phyloP scores from a whole-genome alignment of 2,329 filamentous ascomycete genomes.

The Beauveria medogensis region DNA sequence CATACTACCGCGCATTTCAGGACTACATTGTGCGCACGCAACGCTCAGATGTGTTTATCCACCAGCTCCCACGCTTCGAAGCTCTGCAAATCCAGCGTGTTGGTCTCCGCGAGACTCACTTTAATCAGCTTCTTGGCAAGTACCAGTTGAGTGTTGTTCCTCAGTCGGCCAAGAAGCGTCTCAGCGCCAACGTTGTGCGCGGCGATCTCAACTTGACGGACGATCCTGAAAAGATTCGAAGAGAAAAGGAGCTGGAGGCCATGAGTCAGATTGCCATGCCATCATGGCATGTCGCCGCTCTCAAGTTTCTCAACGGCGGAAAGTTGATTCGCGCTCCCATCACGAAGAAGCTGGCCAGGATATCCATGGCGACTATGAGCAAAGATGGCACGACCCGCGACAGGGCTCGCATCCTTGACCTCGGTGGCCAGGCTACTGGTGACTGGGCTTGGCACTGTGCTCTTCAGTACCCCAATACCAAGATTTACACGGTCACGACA shows the following conservation, averaged over 20 bases:
- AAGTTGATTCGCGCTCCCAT: constrained; percentile 56
- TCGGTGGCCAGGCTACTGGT: constrained; percentile 75
- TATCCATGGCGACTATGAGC: constrained; percentile 41
- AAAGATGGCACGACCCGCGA: constrained; percentile 37
- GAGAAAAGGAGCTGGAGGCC: constrained; percentile 74
- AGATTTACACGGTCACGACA: constrained; percentile 80
- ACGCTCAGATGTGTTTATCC: constrained; percentile 69
- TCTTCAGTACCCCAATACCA: constrained; percentile 73
- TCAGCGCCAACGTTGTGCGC: constrained; percentile 64
- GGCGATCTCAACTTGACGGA: constrained; percentile 58
- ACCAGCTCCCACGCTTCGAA: constrained; percentile 78
- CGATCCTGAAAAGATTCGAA: constrained; percentile 54
- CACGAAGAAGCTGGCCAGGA: constrained; percentile 50
- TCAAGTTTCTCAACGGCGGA: constrained; percentile 56
- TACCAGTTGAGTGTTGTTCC: constrained; percentile 67
- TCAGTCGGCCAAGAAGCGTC: constrained; percentile 62
- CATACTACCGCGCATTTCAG: constrained; percentile 84
- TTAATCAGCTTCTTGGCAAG: constrained; percentile 76
- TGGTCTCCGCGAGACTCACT: constrained; percentile 63
- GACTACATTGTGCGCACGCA: constrained; percentile 60
- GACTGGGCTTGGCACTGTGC: constrained; percentile 97
- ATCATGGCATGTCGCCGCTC: constrained; percentile 54
- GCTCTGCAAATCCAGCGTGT: constrained; percentile 77
- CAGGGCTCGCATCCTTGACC: constrained; percentile 68
- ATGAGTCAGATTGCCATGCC: constrained; percentile 59